Evolutionary conservation across 768 basidiomycete species (phyloP).

Genomic region (Rhizopogon rudus): DNA sequence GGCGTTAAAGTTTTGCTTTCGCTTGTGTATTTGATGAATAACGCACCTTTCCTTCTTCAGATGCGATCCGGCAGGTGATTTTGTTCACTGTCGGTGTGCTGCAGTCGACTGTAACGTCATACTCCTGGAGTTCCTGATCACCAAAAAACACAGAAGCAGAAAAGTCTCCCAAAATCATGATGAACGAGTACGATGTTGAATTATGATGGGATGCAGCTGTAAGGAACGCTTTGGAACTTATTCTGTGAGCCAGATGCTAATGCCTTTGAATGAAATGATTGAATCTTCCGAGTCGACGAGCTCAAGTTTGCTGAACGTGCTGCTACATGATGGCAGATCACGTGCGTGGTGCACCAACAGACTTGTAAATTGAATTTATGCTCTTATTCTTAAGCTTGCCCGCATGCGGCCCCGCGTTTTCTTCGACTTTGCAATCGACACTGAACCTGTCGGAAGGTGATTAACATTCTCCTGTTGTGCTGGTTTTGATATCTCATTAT

Average conservation of each 20-base stretch:
- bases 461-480: slow-evolving; percentile 3
- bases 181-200: too few relatives aligned
- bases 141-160: slow-evolving; percentile 13
- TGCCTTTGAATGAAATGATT: too few relatives aligned
- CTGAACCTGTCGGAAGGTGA: slow-evolving; percentile 51
- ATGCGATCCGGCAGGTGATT: slow-evolving; percentile 18
- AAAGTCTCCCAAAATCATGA: slow-evolving; percentile 13
- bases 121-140: slow-evolving; percentile 8
- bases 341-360: neutral
- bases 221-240: too few relatives aligned
- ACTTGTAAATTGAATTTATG: too few relatives aligned
- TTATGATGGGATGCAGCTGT: too few relatives aligned
- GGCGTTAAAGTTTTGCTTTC: neutral
- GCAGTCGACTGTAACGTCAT: slow-evolving; percentile 3
- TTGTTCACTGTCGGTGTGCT: slow-evolving; percentile 1
- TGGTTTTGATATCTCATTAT: slow-evolving; percentile 5
- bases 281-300: too few relatives aligned
- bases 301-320: too few relatives aligned
- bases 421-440: slow-evolving; percentile 56
- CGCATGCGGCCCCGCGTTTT: slow-evolving; percentile 52
- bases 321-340: neutral
- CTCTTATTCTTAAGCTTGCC: too few relatives aligned
- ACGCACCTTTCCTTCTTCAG: slow-evolving; percentile 18
- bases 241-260: too few relatives aligned
- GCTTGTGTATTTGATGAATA: neutral